These are phyloP conservation scores for Panus rudis DNA, from an alignment of 768 basidiomycete genomes.

Conservation along the genomic window DNA sequence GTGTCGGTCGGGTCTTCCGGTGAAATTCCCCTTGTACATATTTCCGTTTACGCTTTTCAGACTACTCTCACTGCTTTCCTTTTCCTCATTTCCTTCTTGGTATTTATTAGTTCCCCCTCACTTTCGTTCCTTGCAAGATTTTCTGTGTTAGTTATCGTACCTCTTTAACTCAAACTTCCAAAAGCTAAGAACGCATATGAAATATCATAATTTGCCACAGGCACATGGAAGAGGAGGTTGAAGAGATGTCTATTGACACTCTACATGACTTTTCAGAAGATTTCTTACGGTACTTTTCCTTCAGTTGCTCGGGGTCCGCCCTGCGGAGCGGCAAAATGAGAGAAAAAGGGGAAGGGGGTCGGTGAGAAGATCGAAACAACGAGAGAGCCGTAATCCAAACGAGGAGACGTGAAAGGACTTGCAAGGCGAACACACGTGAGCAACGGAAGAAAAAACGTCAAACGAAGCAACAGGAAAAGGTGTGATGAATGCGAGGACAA, in stretches of 20 bases:
- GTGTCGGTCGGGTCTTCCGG: slow-evolving; percentile 73
- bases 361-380: slow-evolving; percentile 9
- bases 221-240: too few species aligned
- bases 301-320: slow-evolving; percentile 15
- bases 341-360: neutral
- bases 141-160: too few species aligned
- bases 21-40: slow-evolving; percentile 12
- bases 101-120: neutral
- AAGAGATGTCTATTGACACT: too few species aligned
- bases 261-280: too few species aligned
- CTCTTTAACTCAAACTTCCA: too few species aligned
- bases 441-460: neutral
- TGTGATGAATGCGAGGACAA: slow-evolving; percentile 1
- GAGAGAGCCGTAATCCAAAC: slow-evolving; percentile 3
- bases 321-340: slow-evolving; percentile 20
- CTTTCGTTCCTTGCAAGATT: slow-evolving; percentile 2
- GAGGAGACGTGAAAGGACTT: neutral
- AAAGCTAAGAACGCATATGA: too few species aligned
- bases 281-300: too few species aligned
- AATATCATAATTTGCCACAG: too few species aligned
- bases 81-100: too few species aligned
- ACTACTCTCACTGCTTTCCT: too few species aligned
- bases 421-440: neutral
- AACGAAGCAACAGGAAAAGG: slow-evolving; percentile 1
- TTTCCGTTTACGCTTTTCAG: neutral